Conservation (phyloP, 2,329 filamentous ascomycete species). For the Calonectria naviculata region DNA sequence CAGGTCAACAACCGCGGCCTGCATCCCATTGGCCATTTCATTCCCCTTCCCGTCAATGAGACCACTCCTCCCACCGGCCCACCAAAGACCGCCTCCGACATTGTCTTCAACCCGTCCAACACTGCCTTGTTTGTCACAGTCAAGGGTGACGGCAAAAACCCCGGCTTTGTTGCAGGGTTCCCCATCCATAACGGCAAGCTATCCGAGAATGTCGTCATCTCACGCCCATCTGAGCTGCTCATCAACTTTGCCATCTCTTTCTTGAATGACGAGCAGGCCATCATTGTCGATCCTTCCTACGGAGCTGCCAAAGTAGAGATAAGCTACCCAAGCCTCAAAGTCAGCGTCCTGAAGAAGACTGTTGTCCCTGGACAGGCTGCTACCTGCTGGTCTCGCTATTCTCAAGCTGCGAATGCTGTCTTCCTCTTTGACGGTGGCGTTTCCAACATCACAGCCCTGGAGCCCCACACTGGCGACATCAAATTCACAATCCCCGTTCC, state of each 20-base stretch:
- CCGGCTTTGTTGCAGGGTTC: neutral
- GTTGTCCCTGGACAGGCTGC: neutral
- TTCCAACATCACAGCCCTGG: neutral
- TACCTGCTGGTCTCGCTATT: neutral
- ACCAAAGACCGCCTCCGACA: neutral
- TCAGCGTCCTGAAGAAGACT: neutral
- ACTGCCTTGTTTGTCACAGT: neutral
- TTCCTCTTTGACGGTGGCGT: neutral
- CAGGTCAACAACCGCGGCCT: neutral
- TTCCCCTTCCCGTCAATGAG: neutral
- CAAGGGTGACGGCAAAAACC: neutral
- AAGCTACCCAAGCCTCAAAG: neutral
- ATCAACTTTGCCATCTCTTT: neutral
- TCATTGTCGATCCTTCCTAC: neutral
- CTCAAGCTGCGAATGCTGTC: neutral
- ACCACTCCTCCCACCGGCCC: neutral
- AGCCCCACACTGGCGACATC: neutral
- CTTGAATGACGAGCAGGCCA: neutral
- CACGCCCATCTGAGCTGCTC: neutral
- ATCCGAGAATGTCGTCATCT: neutral
- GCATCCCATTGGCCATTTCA: neutral
- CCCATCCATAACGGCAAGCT: neutral
- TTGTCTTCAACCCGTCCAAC: conserved; percentile 1
- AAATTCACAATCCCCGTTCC: neutral
- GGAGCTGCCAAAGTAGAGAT: neutral